Conservation (phyloP, 1,284 basidiomycete species). For the Tilletia caries region DNA sequence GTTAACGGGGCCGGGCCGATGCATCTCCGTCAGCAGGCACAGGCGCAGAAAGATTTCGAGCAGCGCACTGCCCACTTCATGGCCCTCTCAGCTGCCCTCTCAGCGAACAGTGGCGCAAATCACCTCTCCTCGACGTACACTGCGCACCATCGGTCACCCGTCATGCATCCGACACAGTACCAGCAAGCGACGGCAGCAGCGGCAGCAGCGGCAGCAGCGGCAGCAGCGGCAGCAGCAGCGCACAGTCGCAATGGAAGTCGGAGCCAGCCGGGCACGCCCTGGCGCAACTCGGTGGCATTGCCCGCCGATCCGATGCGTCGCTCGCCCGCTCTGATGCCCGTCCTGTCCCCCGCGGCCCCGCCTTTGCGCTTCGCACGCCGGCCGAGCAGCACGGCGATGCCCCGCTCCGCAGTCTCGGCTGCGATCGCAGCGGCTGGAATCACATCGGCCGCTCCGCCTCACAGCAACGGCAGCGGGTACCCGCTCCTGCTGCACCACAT, state of each 20-base stretch:
- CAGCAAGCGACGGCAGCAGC: background rate
- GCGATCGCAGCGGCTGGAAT: background rate
- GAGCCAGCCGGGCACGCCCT: conserved; percentile 1
- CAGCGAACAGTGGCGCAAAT: background rate
- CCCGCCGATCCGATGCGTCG: background rate
- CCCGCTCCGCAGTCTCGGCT: background rate
- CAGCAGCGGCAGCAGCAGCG: background rate
- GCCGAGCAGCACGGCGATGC: conserved; percentile 11
- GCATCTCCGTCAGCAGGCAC: background rate
- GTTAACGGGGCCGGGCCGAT: background rate
- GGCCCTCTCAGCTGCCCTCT: background rate
- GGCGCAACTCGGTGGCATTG: background rate
- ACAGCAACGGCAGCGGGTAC: background rate
- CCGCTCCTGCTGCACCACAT: background rate
- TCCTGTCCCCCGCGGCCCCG: background rate
- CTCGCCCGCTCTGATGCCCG: background rate
- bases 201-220: background rate
- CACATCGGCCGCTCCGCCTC: background rate
- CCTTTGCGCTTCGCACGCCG: background rate
- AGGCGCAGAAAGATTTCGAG: background rate
- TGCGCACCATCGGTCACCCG: background rate
- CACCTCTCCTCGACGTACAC: background rate
- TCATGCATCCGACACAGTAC: background rate
- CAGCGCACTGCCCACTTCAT: background rate
- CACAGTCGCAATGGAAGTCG: background rate